Percentiles rank a stretch among this genome's conserved stretches.
Conservation (phyloP, 2,329 filamentous ascomycete species). For the Neonectria sp. region DNA sequence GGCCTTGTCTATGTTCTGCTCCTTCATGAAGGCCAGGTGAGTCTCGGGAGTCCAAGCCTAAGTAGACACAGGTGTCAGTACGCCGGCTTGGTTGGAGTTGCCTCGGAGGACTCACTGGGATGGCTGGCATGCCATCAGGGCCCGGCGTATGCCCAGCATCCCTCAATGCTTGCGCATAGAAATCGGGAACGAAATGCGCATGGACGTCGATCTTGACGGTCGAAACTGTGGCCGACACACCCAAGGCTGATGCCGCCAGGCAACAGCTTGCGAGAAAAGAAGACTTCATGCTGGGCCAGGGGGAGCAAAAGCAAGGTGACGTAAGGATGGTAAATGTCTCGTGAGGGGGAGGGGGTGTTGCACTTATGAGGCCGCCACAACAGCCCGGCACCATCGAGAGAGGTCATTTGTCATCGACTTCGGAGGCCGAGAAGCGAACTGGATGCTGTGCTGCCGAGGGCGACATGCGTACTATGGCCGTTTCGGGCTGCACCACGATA, state of each 20-base stretch:
- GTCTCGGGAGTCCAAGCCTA: conserved; percentile 31
- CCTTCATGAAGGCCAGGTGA: conserved; percentile 42
- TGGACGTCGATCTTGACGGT: conserved; percentile 43
- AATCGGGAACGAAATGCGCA: conserved; percentile 44
- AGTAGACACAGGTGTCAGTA: neutral
- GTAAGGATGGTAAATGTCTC: neutral
- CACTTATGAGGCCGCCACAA: conserved; percentile 18
- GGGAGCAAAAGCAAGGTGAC: conserved; percentile 4
- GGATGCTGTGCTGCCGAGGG: neutral
- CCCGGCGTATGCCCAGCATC: conserved; percentile 43
- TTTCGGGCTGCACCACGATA: neutral
- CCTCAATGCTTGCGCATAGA: conserved; percentile 40
- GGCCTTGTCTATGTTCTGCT: conserved; percentile 36
- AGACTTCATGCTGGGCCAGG: conserved; percentile 16
- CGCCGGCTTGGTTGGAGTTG: neutral
- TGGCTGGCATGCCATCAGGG: conserved; percentile 45
- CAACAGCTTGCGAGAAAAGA: conserved; percentile 6
- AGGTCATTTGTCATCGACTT: conserved; percentile 10
- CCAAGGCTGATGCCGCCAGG: conserved; percentile 2
- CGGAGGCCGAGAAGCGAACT: neutral
- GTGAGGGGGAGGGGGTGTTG: neutral
- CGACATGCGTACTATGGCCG: neutral
- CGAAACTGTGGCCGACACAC: neutral
- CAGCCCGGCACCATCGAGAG: neutral
- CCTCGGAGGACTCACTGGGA: conserved; percentile 38